Percentiles rank a stretch among this genome's conserved stretches.
These are phyloP conservation scores for Huntiella abstrusa DNA, from an alignment of 2,329 filamentous ascomycete genomes.

Conservation along the genomic window DNA sequence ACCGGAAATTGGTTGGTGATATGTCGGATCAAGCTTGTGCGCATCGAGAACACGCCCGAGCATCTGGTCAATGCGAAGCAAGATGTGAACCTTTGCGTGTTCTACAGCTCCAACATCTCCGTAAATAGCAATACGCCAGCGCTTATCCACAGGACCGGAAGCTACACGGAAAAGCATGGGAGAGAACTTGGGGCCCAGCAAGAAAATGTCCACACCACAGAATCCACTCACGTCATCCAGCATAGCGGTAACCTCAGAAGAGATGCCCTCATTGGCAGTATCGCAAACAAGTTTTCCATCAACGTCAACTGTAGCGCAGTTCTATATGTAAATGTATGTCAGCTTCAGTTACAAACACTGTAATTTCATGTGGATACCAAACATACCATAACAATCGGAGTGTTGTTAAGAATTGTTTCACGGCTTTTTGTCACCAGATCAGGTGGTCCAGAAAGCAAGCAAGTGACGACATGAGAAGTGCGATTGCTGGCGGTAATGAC, in stretches of 20 bases:
- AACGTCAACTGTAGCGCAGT: constrained; percentile 83
- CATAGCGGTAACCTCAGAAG: constrained; percentile 60
- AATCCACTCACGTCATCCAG: constrained; percentile 73
- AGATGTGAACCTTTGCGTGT: constrained; percentile 84
- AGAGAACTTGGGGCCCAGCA: constrained; percentile 75
- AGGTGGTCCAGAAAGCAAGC: constrained; percentile 73
- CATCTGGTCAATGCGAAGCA: constrained; percentile 95
- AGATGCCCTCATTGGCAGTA: constrained; percentile 43
- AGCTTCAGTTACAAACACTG: not conserved
- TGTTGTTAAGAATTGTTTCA: constrained; percentile 77
- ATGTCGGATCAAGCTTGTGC: constrained; percentile 63
- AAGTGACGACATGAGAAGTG: constrained; percentile 58
- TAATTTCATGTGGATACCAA: constrained; percentile 10
- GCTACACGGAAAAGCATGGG: constrained; percentile 57
- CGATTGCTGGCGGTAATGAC: constrained; percentile 56
- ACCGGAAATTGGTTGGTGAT: constrained; percentile 84
- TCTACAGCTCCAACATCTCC: constrained; percentile 90
- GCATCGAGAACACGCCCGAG: constrained; percentile 58
- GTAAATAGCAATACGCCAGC: constrained; percentile 84
- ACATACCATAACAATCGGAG: constrained; percentile 77
- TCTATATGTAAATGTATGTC: constrained; percentile 30
- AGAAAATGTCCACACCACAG: constrained; percentile 90
- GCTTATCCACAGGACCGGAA: constrained; percentile 70
- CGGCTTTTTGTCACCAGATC: constrained; percentile 80
- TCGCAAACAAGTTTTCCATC: constrained; percentile 82